Evolutionary conservation across 345 rosid species (phyloP), one percentile per base, ranked within the genome.

Genomic region (Nephelium lappaceum): DNA sequence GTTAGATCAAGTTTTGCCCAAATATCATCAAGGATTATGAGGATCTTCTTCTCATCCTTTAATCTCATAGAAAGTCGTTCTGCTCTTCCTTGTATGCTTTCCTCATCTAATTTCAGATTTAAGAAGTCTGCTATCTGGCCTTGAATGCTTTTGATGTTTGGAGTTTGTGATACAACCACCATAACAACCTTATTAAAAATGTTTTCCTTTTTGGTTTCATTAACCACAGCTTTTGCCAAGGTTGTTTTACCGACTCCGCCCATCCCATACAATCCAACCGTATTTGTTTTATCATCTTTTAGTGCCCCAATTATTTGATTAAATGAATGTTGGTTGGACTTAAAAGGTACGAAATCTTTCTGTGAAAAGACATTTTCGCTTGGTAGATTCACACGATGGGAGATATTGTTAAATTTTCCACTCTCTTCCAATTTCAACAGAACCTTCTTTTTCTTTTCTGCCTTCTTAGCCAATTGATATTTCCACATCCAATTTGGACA

Each of bases 191-290:
- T 6, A 49, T 77, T 43, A 24, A 81, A 81, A 43, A 72, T 15
- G 43, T 77, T 72, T 9, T 58, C 53, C 21, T 42, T 38, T 6
- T 6, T 21, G 1, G 74, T 77, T 57, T 66, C 10, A 1, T 15
- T 18, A 0, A 3, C 36, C 38, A 76, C 77, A 5, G 70, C 80
- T n/a, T 51, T 71, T 0, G 60, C 83, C 16, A 81, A 57, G 1
- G 78, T 27, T 18, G 69, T 66, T 19, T 66, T 66, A 66, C 24
- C 47, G 0, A 36, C 74, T 18, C 80, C 83, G 3, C 80, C 80
- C 62, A 71, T 76, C 3, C 83, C 83, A 11, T 36, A 72, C 57
- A 81, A 67, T n/a, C 84, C 80, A 3, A 81, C 21, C 31, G 21
- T 45, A 36, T 42, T 67, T 1, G 60, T 27, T 27, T 38, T 19